Percentiles rank a stretch among this genome's conserved stretches.
These are phyloP conservation scores for Apium graveolens DNA, from an alignment of 129 eudicot genomes.

Conservation along the genomic window DNA sequence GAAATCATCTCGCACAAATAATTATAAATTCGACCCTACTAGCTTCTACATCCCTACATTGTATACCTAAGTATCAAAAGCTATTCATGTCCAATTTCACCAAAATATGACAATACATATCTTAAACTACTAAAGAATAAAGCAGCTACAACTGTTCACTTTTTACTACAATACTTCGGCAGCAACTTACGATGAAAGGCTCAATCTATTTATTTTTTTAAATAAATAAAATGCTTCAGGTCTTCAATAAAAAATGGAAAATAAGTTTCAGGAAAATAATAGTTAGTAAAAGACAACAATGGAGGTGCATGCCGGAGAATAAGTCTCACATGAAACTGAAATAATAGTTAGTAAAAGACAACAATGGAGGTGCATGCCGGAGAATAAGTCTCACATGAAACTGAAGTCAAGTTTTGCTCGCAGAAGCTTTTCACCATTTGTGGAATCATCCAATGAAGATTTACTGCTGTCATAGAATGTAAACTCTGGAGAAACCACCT, in stretches of 20 bases:
- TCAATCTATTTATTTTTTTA: not conserved
- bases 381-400: conserved; percentile 67
- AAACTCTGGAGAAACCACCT: conserved; percentile 98
- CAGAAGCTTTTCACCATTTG: conserved; percentile 80
- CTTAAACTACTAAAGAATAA: not conserved
- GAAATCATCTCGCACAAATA: not conserved
- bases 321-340: conserved; percentile 86
- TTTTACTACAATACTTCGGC: not conserved
- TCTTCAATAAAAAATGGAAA: not conserved
- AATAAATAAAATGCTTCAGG: too few species aligned
- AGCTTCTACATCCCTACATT: not conserved
- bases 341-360: not conserved
- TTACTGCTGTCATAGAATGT: conserved; percentile 92
- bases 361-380: not conserved
- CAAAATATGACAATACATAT: not conserved
- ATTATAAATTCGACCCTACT: not conserved
- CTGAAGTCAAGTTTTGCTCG: conserved; percentile 92
- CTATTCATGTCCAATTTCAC: not conserved
- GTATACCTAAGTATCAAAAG: not conserved
- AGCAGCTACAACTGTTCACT: not conserved
- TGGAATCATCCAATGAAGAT: conserved; percentile 74
- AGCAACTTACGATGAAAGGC: not conserved
- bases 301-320: conserved; percentile 3
- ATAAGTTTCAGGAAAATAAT: not conserved
- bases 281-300: not conserved